These are phyloP conservation scores for Alternaria gansuensis DNA, from an alignment of 2,329 filamentous ascomycete species.

Conservation along the genomic window DNA sequence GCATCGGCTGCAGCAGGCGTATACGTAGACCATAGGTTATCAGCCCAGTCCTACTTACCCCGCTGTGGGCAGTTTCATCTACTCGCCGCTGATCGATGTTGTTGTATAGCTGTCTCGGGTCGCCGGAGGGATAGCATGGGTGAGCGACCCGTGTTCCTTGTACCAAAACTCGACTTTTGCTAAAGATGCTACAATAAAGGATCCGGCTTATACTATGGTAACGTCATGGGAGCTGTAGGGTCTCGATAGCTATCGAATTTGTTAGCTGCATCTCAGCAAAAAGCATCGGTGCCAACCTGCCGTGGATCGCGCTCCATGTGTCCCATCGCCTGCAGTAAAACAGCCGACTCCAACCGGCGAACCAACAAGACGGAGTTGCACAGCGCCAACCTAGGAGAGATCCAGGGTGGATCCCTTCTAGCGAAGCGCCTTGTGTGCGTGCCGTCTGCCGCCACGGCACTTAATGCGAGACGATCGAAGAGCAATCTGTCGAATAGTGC, in stretches of 20 bases:
- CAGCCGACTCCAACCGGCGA: slow-evolving; percentile 32
- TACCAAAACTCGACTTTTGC: background rate
- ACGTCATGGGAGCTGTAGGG: slow-evolving; percentile 1
- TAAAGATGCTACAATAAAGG: background rate
- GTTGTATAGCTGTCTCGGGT: slow-evolving; percentile 11
- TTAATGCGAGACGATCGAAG: slow-evolving; percentile 16
- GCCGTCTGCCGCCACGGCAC: slow-evolving; percentile 17
- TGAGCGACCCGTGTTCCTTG: background rate
- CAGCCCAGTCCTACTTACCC: slow-evolving; percentile 38
- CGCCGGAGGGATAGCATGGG: background rate
- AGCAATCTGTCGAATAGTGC: slow-evolving; percentile 13
- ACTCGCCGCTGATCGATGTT: slow-evolving; percentile 23
- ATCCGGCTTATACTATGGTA: background rate
- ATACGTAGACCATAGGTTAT: slow-evolving; percentile 32
- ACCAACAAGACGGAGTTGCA: slow-evolving; percentile 25
- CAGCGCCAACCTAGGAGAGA: slow-evolving; percentile 27
- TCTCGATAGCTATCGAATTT: slow-evolving; percentile 23
- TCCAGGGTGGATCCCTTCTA: slow-evolving; percentile 30
- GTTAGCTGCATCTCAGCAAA: slow-evolving; percentile 31
- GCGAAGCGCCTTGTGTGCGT: slow-evolving; percentile 28
- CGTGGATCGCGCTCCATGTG: slow-evolving; percentile 28
- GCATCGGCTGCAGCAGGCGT: slow-evolving; percentile 38
- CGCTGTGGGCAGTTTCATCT: slow-evolving; percentile 31
- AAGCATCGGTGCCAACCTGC: slow-evolving; percentile 23
- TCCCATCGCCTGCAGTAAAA: slow-evolving; percentile 30